phyloP scores from a whole-genome alignment of 2,329 filamentous ascomycete genomes.

The Onygenales sp. region DNA sequence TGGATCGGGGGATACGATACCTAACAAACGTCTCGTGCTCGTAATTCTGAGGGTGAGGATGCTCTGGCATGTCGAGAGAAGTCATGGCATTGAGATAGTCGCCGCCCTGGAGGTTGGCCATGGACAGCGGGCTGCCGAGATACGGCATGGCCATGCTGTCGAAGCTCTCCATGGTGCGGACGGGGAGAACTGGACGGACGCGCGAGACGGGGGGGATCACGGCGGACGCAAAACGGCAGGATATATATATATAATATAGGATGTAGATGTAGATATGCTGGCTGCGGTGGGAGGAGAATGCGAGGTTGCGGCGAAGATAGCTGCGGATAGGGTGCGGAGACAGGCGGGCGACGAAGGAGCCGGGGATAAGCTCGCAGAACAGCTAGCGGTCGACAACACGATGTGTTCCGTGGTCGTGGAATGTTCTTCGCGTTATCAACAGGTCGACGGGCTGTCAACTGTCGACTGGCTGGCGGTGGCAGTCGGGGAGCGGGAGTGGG shows the following conservation, averaged over 20 bases:
- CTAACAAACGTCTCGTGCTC: conserved; percentile 52
- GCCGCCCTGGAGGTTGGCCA: conserved; percentile 41
- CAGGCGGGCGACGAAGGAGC: no score
- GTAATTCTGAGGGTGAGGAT: conserved; percentile 51
- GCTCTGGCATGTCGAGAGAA: conserved; percentile 47
- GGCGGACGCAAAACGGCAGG: not conserved
- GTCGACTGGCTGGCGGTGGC: no score
- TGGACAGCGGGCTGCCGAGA: conserved; percentile 47
- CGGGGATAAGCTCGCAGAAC: no score
- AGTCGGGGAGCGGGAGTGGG: no score
- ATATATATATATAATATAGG: not conserved
- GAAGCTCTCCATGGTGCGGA: conserved; percentile 43
- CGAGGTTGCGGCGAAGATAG: no score
- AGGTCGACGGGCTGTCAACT: no score
- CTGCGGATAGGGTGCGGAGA: no score
- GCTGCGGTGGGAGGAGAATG: no score
- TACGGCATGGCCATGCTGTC: conserved; percentile 56
- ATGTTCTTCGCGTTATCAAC: no score
- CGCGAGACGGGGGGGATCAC: not conserved
- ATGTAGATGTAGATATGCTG: not conserved
- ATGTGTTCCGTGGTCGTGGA: no score
- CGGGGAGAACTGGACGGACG: not conserved
- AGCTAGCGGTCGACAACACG: no score
- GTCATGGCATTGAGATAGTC: conserved; percentile 42
- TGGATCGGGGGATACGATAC: conserved; percentile 31